Percentiles rank a stretch among this genome's conserved stretches.
Conservation (phyloP, 768 basidiomycete species). For the Suillus occidentalis region DNA sequence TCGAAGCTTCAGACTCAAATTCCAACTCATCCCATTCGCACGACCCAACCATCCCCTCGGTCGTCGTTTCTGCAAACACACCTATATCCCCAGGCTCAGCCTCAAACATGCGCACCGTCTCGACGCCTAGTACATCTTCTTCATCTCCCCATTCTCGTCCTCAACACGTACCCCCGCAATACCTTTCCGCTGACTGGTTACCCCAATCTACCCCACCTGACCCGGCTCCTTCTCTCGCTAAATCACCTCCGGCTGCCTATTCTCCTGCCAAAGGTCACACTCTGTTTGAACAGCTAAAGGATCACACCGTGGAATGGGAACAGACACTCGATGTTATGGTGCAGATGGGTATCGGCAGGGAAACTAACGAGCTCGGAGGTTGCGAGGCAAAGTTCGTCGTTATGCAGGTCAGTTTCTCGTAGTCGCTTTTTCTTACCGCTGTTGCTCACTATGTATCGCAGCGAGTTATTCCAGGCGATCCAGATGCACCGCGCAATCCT, state of each 20-base stretch:
- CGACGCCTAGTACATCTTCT: slow-evolving; percentile 26
- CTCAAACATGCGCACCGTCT: slow-evolving; percentile 17
- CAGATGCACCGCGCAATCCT: slow-evolving; percentile 54
- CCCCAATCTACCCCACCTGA: slow-evolving; percentile 12
- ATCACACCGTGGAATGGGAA: slow-evolving; percentile 66
- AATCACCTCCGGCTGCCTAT: slow-evolving; percentile 15
- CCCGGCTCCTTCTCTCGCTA: slow-evolving; percentile 1
- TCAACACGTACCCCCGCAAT: slow-evolving; percentile 14
- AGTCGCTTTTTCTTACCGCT: not conserved
- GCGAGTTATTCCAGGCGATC: slow-evolving; percentile 58
- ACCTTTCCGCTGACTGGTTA: slow-evolving; percentile 30
- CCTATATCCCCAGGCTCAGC: slow-evolving; percentile 6
- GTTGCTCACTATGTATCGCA: slow-evolving; percentile 28
- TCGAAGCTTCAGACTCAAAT: slow-evolving; percentile 30
- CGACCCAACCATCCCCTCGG: slow-evolving; percentile 24
- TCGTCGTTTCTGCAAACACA: slow-evolving; percentile 28
- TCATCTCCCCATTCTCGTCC: slow-evolving; percentile 10
- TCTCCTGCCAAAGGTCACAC: slow-evolving; percentile 61
- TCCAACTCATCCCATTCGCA: slow-evolving; percentile 25
- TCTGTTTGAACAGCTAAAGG: slow-evolving; percentile 54
- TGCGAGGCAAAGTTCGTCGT: slow-evolving; percentile 66
- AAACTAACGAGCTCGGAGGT: slow-evolving; percentile 46
- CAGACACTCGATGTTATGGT: slow-evolving; percentile 56
- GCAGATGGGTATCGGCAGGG: slow-evolving; percentile 60
- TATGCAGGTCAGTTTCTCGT: slow-evolving; percentile 42